Evolutionary conservation across 805 yeast genomes (phyloP), one percentile per base, ranked within the genome.

Genomic region (Maudiozyma turicensis): DNA sequence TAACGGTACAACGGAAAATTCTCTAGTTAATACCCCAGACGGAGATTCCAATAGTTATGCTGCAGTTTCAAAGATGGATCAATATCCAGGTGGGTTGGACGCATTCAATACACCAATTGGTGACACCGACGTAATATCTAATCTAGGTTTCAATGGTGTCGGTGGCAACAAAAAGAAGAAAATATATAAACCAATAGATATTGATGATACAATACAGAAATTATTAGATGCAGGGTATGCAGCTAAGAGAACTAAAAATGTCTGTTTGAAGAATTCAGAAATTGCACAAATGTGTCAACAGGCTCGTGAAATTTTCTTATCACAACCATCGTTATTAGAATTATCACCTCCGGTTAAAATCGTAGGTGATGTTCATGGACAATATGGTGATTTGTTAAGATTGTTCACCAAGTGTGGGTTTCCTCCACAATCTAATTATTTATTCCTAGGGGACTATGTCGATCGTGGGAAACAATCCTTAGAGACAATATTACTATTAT

Each of bases 291-390:
- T 93, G 42, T 93, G 99, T 69, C 76, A 86, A 39, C 79, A 81
- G 39, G 95, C 97, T 3, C 75, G 96, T 52, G 96, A 93, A 61
- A 82, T 91, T 13, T 87, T 93, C 59, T 70, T 93, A 50, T 78
- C 86, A 48, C 98, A 93, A 65, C 99, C 99, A 6, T 77, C 96
- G 5, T 69, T 91, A 47, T 72, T 91, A 50, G 98, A 93, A 65
- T 73, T 91, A 52, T 79, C 86, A 26, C 68, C 93, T 0, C 90
- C 93, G 0, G 91, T 85, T 3, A 86, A 86, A 63, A 78, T 86
- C 50, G 91, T 85, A 6, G 93, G 93, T 41, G 99, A 93, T 65
- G 95, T 93, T 32, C 99, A 93, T 67, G 99, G 99, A 32, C 99
- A 93, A 68, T 93, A 84, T 64, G 85, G 86, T 46, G 99, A 93